A percentile compares a stretch with the other conserved stretches of the same genome.
phyloP scores from a whole-genome alignment of 129 eudicot species.

The Tagetes patula region DNA sequence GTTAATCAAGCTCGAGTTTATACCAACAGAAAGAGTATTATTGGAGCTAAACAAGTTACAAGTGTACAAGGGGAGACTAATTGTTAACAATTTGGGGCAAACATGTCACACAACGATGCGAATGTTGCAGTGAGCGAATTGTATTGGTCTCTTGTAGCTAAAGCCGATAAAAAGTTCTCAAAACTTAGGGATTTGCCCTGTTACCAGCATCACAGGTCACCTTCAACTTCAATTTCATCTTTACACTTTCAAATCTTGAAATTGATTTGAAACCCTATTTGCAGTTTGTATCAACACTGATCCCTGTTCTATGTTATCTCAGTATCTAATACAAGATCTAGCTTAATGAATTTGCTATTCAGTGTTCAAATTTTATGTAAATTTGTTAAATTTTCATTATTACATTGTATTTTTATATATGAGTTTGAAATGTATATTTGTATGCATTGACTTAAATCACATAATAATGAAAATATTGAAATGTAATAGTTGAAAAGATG shows the following conservation, averaged over 20 bases:
- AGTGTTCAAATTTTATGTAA: not conserved
- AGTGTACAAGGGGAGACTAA: no score
- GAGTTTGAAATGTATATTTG: no score
- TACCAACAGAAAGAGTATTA: no score
- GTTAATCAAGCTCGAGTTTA: no score
- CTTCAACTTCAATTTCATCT: not conserved
- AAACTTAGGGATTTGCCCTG: slow-evolving; percentile 83
- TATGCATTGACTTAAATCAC: not conserved
- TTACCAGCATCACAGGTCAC: slow-evolving; percentile 62
- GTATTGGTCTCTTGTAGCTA: slow-evolving; percentile 66
- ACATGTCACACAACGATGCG: slow-evolving; percentile 41
- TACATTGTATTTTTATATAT: not conserved
- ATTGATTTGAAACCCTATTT: not conserved
- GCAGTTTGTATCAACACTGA: not conserved
- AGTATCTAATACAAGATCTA: slow-evolving; percentile 6
- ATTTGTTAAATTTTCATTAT: not conserved
- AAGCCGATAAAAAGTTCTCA: slow-evolving; percentile 75
- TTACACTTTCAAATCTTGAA: not conserved
- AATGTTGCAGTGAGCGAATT: slow-evolving; percentile 53
- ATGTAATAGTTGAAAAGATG: not conserved
- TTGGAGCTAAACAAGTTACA: no score
- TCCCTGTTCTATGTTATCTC: not conserved
- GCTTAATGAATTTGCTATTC: not conserved
- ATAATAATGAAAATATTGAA: not conserved
- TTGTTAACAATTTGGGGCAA: not conserved